Base-by-base conservation (phyloP, 306 rosid genomes). In the Prosopis cineraria region DNA sequence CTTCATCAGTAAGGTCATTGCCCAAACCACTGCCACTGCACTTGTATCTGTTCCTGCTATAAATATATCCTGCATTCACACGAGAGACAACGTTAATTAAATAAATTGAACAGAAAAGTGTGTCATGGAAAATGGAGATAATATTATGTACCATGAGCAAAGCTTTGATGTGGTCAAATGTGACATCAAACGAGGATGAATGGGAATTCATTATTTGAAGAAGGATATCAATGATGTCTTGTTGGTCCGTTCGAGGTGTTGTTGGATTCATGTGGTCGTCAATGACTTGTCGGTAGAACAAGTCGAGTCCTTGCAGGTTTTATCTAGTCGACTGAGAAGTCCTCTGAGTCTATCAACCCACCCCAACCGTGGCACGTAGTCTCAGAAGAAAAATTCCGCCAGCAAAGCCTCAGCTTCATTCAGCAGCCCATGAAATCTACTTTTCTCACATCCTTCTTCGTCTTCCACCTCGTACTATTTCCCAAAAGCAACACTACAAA, bases 311-410 rank as follows among this genome's bases (percentile, higher is more conserved):
- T 76, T 45, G 41, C 76, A 89, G 0, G 68, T 64, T 37, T 75
- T 79, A 3, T 84, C 85, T 2, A 88, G 84, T 58, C 85, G 66
- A 12, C 17, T 4, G 1, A 79, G 25, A 0, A 8, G 24, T 11
- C 91, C 90, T 22, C 44, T 79, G 0, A 89, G 7, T 60, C 85
- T 68, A 74, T 91, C 93, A 40, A 86, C 41, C 89, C 89, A 85
- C 5, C 87, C 88, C 71, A 86, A 11, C 11, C 80, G 36, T 9
- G 85, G 86, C 47, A 87, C 58, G 72, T 64, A 74, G 20, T 91
- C 91, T 4, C 75, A 76, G 25, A 85, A 82, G 10, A 25, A 77
- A 72, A 82, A 81, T 10, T 78, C 88, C 6, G 78, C 33, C 1
- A 81, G 1, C 80, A 81, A 4, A 3, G 80, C 80, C 40, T 79